These are phyloP conservation scores for Sapria himalayana DNA, from an alignment of 345 rosid genomes.

Conservation along the genomic window DNA sequence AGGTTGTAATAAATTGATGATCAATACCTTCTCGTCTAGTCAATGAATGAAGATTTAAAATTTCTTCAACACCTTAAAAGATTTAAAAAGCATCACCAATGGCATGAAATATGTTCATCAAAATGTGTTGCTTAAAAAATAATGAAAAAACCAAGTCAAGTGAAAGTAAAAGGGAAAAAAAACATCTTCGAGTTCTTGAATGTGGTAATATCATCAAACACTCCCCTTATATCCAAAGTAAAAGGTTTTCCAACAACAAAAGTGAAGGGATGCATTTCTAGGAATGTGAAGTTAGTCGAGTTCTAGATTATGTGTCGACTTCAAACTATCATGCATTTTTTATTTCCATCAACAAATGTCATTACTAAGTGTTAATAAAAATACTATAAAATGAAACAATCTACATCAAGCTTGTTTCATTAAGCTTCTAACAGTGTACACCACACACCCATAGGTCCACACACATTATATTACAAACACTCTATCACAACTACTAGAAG, in stretches of 20 bases:
- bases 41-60: constrained; percentile 3
- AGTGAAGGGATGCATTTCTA: constrained; percentile 7
- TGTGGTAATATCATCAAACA: constrained; percentile 6
- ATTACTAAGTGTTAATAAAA: too few species aligned
- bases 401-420: too few species aligned
- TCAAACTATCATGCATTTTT: neutral
- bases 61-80: neutral
- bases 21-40: constrained; percentile 7
- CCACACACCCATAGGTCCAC: too few species aligned
- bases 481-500: too few species aligned
- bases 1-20: too few species aligned
- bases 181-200: constrained; percentile 8
- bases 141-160: neutral
- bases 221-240: constrained; percentile 6
- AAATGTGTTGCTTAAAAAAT: neutral
- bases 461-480: too few species aligned
- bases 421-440: too few species aligned
- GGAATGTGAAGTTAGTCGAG: constrained; percentile 8
- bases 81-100: neutral
- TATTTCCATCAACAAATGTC: neutral
- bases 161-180: neutral
- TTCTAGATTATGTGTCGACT: neutral
- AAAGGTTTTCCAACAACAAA: constrained; percentile 6
- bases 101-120: neutral
- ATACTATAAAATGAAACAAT: neutral